Base-by-base conservation (phyloP, 768 basidiomycete species). In the Brasilioporus rufonigricans region DNA sequence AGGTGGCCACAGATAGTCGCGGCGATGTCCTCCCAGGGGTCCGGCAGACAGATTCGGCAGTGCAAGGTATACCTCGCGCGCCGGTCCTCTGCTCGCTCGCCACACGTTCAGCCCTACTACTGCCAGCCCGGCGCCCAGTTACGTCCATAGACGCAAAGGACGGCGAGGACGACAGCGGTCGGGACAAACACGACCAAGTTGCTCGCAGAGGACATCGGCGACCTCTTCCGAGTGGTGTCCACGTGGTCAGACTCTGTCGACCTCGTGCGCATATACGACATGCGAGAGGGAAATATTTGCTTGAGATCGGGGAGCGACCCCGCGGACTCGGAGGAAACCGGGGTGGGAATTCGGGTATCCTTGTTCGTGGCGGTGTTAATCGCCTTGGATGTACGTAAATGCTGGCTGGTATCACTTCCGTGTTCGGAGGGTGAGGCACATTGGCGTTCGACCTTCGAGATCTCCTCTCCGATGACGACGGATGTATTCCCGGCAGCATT, bases 1-100 rank as follows among this genome's bases (percentile, higher is more conserved):
- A 86, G 60, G 57, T 86, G 84, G 4, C 84, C 84, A 60, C 84
- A 86, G 67, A 82, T 79, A 4, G 80, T 84, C 23, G 78, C 83
- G 3, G 80, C 83, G 40, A 78, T 75, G 54, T 83, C 76, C 33
- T 77, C 74, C 48, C 80, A 81, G 1, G 76, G 74, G 49, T 83
- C 76, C 24, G 69, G 63, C 6, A 72, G 68, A 58, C 83, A 85
- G 1, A 75, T 65, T 26, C 84, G 76, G 52, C 81, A 85, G 44
- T 83, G 77, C 46, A 82, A 61, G 6, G 64, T 61, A 40, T 62
- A 52, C 27, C 44, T 40, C 56, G 19, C 32, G n/a, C n/a, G 2
- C 19, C 24, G 0, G 14, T 39, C 27, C 24, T n/a, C 21, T 13
- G 5, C 18, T 16, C 18, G 13, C 36, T 10, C 5, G 12, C 12